Evolutionary conservation across 768 basidiomycete species (phyloP).

Genomic region (Leucosporidium scottii): DNA sequence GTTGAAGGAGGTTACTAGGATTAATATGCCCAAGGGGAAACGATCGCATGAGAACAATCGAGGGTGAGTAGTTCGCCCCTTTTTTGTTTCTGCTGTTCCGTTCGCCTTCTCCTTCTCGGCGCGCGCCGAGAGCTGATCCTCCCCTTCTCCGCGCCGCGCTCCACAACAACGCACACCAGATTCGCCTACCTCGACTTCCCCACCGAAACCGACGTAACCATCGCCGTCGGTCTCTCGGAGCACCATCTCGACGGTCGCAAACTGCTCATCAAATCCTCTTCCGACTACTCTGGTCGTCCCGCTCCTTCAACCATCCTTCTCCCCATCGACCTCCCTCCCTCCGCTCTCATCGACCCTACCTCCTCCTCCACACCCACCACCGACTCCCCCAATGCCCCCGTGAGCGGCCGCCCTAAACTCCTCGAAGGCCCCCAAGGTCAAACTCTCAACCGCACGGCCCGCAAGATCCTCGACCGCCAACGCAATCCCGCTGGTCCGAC

Average conservation of each 20-base stretch:
- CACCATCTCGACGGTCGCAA: conserved; percentile 72
- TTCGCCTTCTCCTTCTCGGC: neutral
- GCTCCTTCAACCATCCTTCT: conserved; percentile 1
- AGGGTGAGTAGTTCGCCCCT: conserved; percentile 70
- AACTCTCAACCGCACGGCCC: conserved; percentile 43
- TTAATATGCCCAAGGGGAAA: conserved; percentile 68
- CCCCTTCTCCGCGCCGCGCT: no score
- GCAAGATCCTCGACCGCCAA: conserved; percentile 65
- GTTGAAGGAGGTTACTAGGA: conserved; percentile 57
- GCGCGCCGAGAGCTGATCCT: neutral
- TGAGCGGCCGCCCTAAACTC: no score
- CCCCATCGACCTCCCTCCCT: conserved; percentile 50
- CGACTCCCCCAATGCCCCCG: conserved; percentile 20
- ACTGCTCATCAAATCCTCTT: conserved; percentile 88
- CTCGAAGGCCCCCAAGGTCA: conserved; percentile 26
- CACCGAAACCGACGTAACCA: conserved; percentile 61
- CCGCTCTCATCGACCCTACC: conserved; percentile 40
- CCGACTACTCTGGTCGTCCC: conserved; percentile 38
- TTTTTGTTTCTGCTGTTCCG: neutral
- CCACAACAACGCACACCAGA: conserved; percentile 44
- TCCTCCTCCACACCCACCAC: conserved; percentile 55
- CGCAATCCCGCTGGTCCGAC: conserved; percentile 78
- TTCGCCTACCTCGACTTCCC: conserved; percentile 96
- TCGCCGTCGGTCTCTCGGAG: conserved; percentile 76
- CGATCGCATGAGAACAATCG: conserved; percentile 60